Percentiles rank a stretch among this genome's conserved stretches.
phyloP scores from a whole-genome alignment of 2,329 filamentous ascomycete genomes.

The Leptographium galeiforme region DNA sequence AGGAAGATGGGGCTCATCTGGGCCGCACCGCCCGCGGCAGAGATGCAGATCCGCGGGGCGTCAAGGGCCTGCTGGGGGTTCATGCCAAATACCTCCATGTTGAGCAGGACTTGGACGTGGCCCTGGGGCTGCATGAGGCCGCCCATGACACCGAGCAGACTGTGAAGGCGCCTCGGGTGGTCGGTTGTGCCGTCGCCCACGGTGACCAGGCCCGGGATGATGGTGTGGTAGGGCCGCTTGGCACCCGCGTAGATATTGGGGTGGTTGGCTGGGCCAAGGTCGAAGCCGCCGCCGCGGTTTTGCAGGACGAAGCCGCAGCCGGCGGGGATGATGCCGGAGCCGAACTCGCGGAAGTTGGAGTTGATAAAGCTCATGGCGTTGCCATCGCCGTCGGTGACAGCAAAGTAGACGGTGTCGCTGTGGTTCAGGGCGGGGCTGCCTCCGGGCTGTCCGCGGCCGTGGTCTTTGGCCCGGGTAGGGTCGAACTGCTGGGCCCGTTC shows the following conservation, averaged over 20 bases:
- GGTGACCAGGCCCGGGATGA: constrained; percentile 86
- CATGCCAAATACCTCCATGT: constrained; percentile 70
- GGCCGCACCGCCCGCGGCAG: not conserved
- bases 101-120: constrained; percentile 83
- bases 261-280: constrained; percentile 47
- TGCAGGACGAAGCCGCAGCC: constrained; percentile 84
- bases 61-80: constrained; percentile 83
- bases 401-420: constrained; percentile 92
- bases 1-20: constrained; percentile 1
- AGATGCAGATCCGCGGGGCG: constrained; percentile 73
- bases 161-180: constrained; percentile 61
- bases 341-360: constrained; percentile 83
- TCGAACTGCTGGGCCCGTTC: constrained; percentile 47
- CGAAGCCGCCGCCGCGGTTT: constrained; percentile 84
- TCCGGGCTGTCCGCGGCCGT: constrained; percentile 19
- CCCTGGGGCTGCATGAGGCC: constrained; percentile 98
- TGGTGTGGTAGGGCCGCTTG: constrained; percentile 93
- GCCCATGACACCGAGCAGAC: constrained; percentile 92
- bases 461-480: not conserved
- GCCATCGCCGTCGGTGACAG: constrained; percentile 64
- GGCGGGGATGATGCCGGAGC: constrained; percentile 69
- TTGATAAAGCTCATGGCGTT: constrained; percentile 97
- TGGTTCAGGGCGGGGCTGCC: constrained; percentile 69
- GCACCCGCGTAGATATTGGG: constrained; percentile 67
- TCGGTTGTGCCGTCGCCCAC: constrained; percentile 31